A percentile compares a stretch with the other conserved stretches of the same genome.
Evolutionary conservation across 768 basidiomycete genomes (phyloP).

Genomic region (Phaeolepiota aurea): DNA sequence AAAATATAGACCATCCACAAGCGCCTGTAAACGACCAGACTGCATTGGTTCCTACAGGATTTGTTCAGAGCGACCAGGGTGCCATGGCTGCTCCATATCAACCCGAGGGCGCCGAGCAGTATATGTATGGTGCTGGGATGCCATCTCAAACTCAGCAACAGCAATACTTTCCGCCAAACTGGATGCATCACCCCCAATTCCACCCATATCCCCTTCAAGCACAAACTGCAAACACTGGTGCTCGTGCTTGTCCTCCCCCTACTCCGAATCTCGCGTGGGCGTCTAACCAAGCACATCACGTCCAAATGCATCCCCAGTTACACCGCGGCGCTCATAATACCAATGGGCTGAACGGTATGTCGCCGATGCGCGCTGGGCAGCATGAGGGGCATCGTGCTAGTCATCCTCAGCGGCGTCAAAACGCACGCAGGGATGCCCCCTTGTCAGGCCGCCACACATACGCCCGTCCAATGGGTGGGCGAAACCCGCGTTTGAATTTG

Average conservation of each 20-base stretch:
- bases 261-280: neutral
- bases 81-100: constrained; percentile 65
- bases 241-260: neutral
- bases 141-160: constrained; percentile 11
- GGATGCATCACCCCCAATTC: neutral
- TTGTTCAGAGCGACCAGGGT: constrained; percentile 66
- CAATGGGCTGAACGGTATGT: neutral
- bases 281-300: neutral
- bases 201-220: neutral
- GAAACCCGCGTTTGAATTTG: neutral
- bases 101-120: constrained; percentile 61
- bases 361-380: neutral
- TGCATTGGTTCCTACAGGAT: constrained; percentile 57
- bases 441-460: neutral
- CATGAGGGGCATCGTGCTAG: too few species aligned
- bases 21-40: constrained; percentile 29
- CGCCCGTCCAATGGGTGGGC: neutral
- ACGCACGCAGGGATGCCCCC: neutral
- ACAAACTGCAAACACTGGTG: neutral
- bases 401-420: neutral
- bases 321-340: neutral
- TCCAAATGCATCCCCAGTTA: neutral
- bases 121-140: constrained; percentile 42
- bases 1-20: constrained; percentile 20
- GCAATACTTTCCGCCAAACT: neutral